Conservation (phyloP, 2,329 filamentous ascomycete species). For the Monilinia polystroma region DNA sequence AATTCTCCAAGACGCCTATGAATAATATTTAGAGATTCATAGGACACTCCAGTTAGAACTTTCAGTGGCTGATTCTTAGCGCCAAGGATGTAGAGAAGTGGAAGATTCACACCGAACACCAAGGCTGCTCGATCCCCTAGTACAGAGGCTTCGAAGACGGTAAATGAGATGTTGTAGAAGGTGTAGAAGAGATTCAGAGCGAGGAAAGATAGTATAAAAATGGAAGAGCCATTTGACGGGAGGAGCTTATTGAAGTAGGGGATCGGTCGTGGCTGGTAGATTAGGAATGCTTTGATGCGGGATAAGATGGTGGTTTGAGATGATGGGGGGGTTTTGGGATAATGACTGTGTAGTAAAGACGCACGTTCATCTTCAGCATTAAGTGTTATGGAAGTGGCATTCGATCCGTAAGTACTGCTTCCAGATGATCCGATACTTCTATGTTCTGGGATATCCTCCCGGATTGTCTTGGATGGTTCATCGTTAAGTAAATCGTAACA, state of each 20-base stretch:
- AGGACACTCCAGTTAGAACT: slow-evolving; percentile 60
- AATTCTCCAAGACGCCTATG: slow-evolving; percentile 63
- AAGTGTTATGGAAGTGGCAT: slow-evolving; percentile 27
- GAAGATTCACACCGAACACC: slow-evolving; percentile 50
- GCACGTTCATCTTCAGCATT: slow-evolving; percentile 30
- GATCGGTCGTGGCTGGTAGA: slow-evolving; percentile 58
- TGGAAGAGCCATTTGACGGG: slow-evolving; percentile 56
- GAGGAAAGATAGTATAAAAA: slow-evolving; percentile 53
- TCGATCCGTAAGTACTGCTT: slow-evolving; percentile 32
- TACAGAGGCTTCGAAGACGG: slow-evolving; percentile 52
- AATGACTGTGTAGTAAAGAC: slow-evolving; percentile 30
- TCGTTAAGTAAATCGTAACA: slow-evolving; percentile 25
- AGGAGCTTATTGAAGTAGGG: slow-evolving; percentile 57
- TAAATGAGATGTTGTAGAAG: slow-evolving; percentile 51
- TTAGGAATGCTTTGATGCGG: slow-evolving; percentile 41
- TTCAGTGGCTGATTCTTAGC: slow-evolving; percentile 67
- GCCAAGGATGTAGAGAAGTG: slow-evolving; percentile 59
- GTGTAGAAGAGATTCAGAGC: slow-evolving; percentile 58
- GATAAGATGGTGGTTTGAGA: slow-evolving; percentile 26
- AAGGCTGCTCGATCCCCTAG: slow-evolving; percentile 43
- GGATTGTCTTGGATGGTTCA: slow-evolving; percentile 19
- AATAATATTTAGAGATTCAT: slow-evolving; percentile 65
- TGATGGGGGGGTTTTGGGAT: neutral
- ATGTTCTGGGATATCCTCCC: slow-evolving; percentile 25
- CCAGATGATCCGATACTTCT: slow-evolving; percentile 30